Base-by-base conservation (phyloP, 192 early-diverging fungal genomes). In the Linnemannia exigua region DNA sequence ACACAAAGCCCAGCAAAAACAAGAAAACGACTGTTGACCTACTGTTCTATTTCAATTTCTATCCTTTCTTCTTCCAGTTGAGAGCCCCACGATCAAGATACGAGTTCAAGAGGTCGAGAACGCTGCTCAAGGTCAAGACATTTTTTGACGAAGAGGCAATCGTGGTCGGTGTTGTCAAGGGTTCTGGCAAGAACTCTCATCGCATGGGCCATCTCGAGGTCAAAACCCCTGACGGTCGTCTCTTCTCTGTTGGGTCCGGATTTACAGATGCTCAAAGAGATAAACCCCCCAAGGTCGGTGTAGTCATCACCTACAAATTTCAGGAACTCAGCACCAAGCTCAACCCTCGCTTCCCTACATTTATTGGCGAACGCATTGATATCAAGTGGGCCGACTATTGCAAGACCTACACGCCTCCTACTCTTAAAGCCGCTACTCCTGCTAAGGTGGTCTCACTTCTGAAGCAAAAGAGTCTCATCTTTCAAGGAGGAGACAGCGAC, bases 61-160 rank as follows among this genome's bases (percentile, higher is more conserved):
- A n/a, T 3, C 14, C 36, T 4, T n/a, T 25, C 37, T 20, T 19
- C 20, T 17, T 25, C 28, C 48, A 79, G 77, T 75, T 86, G 47
- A 78, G 84, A 20, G 84, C 77, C 3, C 84, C 84, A 15, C 46
- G 84, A 31, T 86, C 84, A 31, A 52, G 84, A 36, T 86, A 86
- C 68, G 79, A 80, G 35, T 87, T 88, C 47, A 91, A 88, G 36
- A 90, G 93, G 17, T 90, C 88, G 61, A 76, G 37, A 28, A 93
- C 91, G 25, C 75, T 94, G 17, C 87, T 93, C 61, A 95, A 95
- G 82, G 90, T 95, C 81, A 95, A 95, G 79, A 90, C 79, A 16
- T 95, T 95, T 51, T 92, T 91, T 84, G 95, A 95, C 73, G 95
- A 92, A 16, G 95, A 95, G 68, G 94, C 94, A 1, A 71, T 89